phyloP scores from a whole-genome alignment of 140 eudicot species.

The Artemisia princeps region DNA sequence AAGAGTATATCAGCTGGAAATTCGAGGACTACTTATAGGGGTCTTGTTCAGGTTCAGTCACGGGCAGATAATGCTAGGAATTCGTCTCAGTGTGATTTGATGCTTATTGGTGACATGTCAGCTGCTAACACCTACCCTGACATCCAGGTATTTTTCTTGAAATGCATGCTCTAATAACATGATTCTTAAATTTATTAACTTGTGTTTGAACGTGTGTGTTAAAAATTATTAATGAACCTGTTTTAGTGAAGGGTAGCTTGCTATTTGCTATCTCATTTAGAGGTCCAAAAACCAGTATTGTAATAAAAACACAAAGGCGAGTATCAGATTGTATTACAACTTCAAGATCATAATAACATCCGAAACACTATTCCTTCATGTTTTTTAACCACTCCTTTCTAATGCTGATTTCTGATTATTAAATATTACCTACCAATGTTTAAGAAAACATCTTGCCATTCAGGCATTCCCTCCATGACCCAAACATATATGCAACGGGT shows the following conservation, averaged over 20 bases:
- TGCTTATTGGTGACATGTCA: slow-evolving; percentile 77
- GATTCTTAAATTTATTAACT: background rate
- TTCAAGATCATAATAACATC: no score
- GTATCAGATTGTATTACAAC: no score
- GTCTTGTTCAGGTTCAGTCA: slow-evolving; percentile 79
- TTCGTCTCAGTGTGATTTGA: slow-evolving; percentile 87
- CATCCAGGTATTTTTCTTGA: slow-evolving; percentile 49
- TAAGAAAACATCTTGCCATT: no score
- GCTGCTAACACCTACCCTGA: slow-evolving; percentile 92
- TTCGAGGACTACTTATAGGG: slow-evolving; percentile 69
- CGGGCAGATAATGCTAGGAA: slow-evolving; percentile 67
- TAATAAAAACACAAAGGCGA: background rate
- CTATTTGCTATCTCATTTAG: background rate
- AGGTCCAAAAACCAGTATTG: background rate
- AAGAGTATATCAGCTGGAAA: slow-evolving; percentile 87
- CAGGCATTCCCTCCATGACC: background rate
- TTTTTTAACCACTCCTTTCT: no score
- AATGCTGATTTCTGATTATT: no score
- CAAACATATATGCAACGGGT: background rate
- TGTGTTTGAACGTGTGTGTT: background rate
- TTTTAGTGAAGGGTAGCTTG: slow-evolving; percentile 3
- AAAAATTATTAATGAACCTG: background rate
- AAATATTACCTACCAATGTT: no score
- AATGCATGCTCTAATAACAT: slow-evolving; percentile 5
- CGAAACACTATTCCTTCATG: no score